Conservation (phyloP, 176 grass and related monocot species). For the Pontederia paniculata region DNA sequence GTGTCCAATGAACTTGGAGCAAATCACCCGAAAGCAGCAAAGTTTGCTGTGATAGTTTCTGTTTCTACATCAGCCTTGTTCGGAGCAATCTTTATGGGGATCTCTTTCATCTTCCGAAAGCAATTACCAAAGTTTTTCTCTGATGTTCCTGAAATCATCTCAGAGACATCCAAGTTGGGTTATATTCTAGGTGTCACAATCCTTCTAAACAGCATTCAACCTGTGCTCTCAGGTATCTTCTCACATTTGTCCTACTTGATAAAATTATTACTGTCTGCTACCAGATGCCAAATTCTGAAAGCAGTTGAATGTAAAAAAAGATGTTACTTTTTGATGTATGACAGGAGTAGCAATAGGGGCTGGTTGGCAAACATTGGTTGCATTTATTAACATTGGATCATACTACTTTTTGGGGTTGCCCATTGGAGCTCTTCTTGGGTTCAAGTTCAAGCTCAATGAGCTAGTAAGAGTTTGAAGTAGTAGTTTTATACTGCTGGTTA, state of each 20-base stretch:
- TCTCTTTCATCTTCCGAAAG: conserved; percentile 31
- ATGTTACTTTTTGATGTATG: not conserved
- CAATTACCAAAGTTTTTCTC: conserved; percentile 45
- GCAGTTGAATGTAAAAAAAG: too few relatives aligned
- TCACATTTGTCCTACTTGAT: not conserved
- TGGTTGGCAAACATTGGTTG: conserved; percentile 51
- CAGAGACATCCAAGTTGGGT: conserved; percentile 38
- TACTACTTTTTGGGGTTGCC: not conserved
- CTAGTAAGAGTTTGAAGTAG: too few relatives aligned
- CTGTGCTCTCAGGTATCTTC: conserved; percentile 48
- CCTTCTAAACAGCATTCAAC: conserved; percentile 66
- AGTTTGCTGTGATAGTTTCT: conserved; percentile 39
- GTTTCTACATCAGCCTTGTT: conserved; percentile 31
- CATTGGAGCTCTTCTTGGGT: too few relatives aligned
- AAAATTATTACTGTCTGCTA: not conserved
- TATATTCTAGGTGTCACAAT: conserved; percentile 51
- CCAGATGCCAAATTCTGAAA: not conserved
- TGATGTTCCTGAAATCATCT: conserved; percentile 14
- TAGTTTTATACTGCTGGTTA: too few relatives aligned
- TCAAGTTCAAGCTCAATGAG: too few relatives aligned
- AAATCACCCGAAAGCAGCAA: conserved; percentile 50
- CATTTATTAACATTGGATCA: too few relatives aligned
- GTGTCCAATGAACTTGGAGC: conserved; percentile 73
- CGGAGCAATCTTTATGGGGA: conserved; percentile 32
- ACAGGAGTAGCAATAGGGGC: conserved; percentile 62